phyloP scores from a whole-genome alignment of 163 green algal genomes.

The Chloroidium sp. region DNA sequence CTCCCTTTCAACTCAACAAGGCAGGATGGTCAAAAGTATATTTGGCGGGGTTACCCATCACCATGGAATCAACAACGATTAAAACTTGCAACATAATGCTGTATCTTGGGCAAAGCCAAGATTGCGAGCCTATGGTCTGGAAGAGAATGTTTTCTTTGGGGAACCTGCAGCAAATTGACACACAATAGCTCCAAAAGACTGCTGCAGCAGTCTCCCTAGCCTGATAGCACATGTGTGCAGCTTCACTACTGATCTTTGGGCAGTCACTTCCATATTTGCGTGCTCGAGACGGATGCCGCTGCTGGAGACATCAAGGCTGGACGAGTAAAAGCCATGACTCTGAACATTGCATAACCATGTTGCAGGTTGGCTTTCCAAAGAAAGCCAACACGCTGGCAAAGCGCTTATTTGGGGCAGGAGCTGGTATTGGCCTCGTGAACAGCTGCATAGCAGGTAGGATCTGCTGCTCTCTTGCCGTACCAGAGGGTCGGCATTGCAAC shows the following conservation, averaged over 20 bases:
- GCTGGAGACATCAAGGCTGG: no score
- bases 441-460: neutral
- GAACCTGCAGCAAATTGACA: slow-evolving; percentile 1
- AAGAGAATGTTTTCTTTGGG: neutral
- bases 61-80: no score
- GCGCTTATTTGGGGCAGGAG: slow-evolving; percentile 7
- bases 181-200: neutral
- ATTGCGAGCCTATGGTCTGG: no score
- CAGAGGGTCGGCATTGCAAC: no score
- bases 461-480: no score
- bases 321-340: neutral
- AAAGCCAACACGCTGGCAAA: slow-evolving; percentile 7
- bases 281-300: neutral
- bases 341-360: neutral
- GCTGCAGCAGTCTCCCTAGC: no score
- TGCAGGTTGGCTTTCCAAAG: slow-evolving; percentile 8
- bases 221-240: neutral
- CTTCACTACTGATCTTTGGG: neutral
- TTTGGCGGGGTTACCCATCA: no score
- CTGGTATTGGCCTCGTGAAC: slow-evolving; percentile 20
- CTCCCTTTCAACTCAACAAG: neutral
- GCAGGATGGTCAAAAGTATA: neutral
- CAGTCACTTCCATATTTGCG: neutral
- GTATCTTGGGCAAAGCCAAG: no score
- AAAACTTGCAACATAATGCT: no score